phyloP scores from a whole-genome alignment of 192 early-diverging fungal genomes.

The Coemansia sp. region DNA sequence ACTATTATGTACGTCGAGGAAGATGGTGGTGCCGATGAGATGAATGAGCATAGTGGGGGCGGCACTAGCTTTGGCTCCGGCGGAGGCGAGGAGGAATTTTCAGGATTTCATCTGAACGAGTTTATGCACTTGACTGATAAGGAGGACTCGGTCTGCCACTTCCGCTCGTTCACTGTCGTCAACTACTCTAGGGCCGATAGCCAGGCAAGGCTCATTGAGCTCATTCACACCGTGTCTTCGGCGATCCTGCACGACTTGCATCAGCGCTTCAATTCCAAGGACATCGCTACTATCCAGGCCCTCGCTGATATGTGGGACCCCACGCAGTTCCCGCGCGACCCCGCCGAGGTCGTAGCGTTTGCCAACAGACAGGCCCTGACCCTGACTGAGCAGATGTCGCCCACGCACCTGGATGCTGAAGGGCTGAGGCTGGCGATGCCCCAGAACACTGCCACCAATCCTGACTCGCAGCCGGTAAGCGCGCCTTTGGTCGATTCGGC shows the following conservation, averaged over 20 bases:
- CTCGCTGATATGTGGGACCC: constrained; percentile 52
- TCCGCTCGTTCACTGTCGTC: constrained; percentile 34
- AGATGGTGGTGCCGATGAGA: constrained; percentile 2
- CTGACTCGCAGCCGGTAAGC: neutral
- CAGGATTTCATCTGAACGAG: constrained; percentile 51
- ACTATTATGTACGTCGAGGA: constrained; percentile 53
- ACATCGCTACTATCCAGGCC: constrained; percentile 38
- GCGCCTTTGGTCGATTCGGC: constrained; percentile 14
- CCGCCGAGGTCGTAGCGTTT: constrained; percentile 9
- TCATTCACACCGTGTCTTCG: constrained; percentile 48
- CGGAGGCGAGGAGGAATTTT: constrained; percentile 36
- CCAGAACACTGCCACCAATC: neutral
- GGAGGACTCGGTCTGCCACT: constrained; percentile 17
- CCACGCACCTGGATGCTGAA: neutral
- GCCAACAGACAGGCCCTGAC: constrained; percentile 9
- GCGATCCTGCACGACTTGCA: constrained; percentile 44
- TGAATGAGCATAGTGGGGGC: constrained; percentile 6
- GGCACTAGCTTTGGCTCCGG: neutral
- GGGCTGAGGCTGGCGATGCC: neutral
- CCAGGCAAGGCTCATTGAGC: constrained; percentile 36
- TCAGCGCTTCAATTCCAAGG: constrained; percentile 28
- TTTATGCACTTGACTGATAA: constrained; percentile 51
- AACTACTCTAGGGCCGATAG: constrained; percentile 30
- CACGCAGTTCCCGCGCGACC: constrained; percentile 30
- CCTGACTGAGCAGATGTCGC: constrained; percentile 19